Base-by-base conservation (phyloP, 331 rosid species). In the Malus hybrid region DNA sequence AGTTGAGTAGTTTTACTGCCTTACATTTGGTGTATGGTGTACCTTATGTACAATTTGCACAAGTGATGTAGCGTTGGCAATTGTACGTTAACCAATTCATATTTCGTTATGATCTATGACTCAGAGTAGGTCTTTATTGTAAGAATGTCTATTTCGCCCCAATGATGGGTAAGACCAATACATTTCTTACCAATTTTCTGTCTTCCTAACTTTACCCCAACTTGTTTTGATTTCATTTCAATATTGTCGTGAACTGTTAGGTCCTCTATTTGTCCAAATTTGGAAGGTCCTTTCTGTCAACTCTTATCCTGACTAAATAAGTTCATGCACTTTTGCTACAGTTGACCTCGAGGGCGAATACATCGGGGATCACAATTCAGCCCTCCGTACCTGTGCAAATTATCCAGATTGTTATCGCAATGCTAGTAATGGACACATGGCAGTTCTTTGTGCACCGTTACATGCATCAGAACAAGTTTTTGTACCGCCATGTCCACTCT, bases 351-450 rank as follows among this genome's bases (percentile, higher is more conserved):
- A 77, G 73, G 42, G 73, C 83, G n/a, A 76, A 86, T 73, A 71
- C 67, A 20, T 79, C 90, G 8, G 91, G 83, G 73, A 63, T 72
- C 70, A 68, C 54, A 7, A 79, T 75, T 79, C 96, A 86, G 81
- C 91, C 96, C 63, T 88, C 96, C 18, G 65, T 88, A 46, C 76
- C 83, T 10, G 57, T 70, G 34, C 93, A 90, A 83, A 71, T 71
- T 61, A 50, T 82, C 71, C 96, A 92, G 86, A 81, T 92, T 79
- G 24, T 87, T 52, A 77, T 86, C 32, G 97, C 96, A 9, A 90
- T 92, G 97, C 46, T 92, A 57, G 88, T 90, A 27, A 84, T 92
- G 89, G 97, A 92, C 76, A 81, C 97, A 13, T 92, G 97, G 96
- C 97, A 92, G 83, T 92, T 88, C 84, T 90, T 90, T 70, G 96